Evolutionary conservation across 768 basidiomycete species (phyloP).

Genomic region (Candolleomyces efflorescens): DNA sequence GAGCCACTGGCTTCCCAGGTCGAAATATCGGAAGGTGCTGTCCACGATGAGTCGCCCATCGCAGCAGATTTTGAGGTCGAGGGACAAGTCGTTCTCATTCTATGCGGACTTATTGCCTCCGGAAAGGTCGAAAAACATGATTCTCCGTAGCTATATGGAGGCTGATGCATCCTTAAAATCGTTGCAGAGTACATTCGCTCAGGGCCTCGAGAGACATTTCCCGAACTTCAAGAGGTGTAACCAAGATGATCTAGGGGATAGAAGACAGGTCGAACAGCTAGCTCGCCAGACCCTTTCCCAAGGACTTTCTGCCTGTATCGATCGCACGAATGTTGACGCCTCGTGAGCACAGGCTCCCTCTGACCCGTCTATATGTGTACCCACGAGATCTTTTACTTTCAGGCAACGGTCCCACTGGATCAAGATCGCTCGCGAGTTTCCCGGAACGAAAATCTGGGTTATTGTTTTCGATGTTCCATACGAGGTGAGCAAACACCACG

Average conservation of each 20-base stretch:
- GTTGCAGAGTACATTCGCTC: constrained; percentile 68
- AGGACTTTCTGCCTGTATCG: constrained; percentile 74
- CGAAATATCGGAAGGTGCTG: background rate
- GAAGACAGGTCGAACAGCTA: constrained; percentile 59
- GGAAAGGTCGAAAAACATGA: constrained; percentile 54
- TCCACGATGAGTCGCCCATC: background rate
- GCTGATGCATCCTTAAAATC: constrained; percentile 10
- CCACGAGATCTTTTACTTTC: background rate
- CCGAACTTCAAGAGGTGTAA: constrained; percentile 68
- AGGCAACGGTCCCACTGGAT: constrained; percentile 77
- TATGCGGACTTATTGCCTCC: constrained; percentile 71
- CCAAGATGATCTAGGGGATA: constrained; percentile 75
- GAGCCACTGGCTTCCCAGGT: too few relatives aligned
- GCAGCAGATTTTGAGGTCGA: constrained; percentile 20
- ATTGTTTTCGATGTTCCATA: constrained; percentile 77
- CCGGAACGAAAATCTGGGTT: constrained; percentile 62
- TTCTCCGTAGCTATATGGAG: constrained; percentile 9
- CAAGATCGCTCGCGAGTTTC: constrained; percentile 62
- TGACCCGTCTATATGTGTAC: background rate
- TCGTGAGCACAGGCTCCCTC: constrained; percentile 37
- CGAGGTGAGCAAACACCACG: constrained; percentile 42
- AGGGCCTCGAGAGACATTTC: constrained; percentile 56
- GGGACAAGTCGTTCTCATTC: constrained; percentile 56
- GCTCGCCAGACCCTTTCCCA: constrained; percentile 46
- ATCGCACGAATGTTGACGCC: constrained; percentile 72